These are phyloP conservation scores for Edaphochlamys debaryana DNA, from an alignment of 139 green algal genomes.

Conservation along the genomic window DNA sequence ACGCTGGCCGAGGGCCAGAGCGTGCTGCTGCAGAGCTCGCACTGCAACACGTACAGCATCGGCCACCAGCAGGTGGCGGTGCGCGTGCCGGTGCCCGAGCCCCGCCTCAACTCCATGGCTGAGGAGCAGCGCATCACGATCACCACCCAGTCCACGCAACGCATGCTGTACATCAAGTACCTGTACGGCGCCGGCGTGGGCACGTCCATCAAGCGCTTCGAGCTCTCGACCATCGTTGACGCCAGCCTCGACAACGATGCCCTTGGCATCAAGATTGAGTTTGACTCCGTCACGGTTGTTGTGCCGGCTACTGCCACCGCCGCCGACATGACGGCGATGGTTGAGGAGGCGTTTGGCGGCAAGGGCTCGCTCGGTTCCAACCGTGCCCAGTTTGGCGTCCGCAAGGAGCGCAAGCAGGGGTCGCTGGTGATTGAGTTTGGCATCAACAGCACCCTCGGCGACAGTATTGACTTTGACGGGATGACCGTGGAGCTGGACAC, in stretches of 20 bases:
- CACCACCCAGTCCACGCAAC: not conserved
- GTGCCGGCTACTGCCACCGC: not conserved
- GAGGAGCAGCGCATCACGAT: constrained; percentile 9
- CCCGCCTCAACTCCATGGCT: constrained; percentile 2
- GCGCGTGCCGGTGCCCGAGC: constrained; percentile 2
- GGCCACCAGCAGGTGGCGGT: constrained; percentile 31
- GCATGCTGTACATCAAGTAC: constrained; percentile 15
- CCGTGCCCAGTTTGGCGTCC: constrained; percentile 8
- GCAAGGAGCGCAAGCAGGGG: not conserved
- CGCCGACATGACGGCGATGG: not conserved
- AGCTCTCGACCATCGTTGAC: not conserved
- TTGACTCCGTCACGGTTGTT: not conserved
- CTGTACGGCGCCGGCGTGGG: constrained; percentile 21
- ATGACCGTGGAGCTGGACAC: no score
- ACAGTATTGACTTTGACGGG: no score
- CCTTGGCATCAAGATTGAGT: not conserved
- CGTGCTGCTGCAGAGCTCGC: constrained; percentile 31
- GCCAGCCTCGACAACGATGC: not conserved
- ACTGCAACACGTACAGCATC: constrained; percentile 9
- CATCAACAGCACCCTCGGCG: not conserved
- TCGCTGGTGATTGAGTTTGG: not conserved
- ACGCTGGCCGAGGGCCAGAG: constrained; percentile 27
- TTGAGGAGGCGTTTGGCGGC: constrained; percentile 11
- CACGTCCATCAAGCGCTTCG: not conserved
- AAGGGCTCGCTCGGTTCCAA: not conserved